These are phyloP conservation scores for Thinopyrum elongatum DNA, from an alignment of 176 grass and related monocot species.

Conservation along the genomic window DNA sequence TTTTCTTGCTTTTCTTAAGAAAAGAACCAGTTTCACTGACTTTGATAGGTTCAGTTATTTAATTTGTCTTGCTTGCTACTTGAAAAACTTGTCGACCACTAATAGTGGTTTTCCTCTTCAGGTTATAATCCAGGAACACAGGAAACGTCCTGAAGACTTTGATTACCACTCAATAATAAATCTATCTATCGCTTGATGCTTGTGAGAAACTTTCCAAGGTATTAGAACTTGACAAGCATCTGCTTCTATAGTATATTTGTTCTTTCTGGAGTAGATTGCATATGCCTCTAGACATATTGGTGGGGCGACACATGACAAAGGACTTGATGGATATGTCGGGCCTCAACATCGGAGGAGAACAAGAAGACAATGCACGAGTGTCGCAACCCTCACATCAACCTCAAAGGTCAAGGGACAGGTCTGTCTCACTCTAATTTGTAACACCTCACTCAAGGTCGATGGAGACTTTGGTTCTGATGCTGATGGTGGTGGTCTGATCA, in stretches of 20 bases:
- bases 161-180: conserved; percentile 91
- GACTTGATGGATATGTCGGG: too few species aligned
- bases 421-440: too few species aligned
- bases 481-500: too few species aligned
- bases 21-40: not conserved
- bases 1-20: not conserved
- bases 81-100: not conserved
- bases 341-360: too few species aligned
- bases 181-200: conserved; percentile 66
- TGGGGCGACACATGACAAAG: too few species aligned
- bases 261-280: not conserved
- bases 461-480: too few species aligned
- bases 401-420: too few species aligned
- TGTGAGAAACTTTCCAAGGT: conserved; percentile 98
- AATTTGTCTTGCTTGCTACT: conserved; percentile 4
- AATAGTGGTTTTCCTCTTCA: conserved; percentile 16
- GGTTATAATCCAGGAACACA: conserved; percentile 97
- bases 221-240: not conserved
- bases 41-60: conserved; percentile 18
- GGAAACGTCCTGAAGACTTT: conserved; percentile 76
- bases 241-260: not conserved
- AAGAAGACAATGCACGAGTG: too few species aligned
- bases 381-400: too few species aligned
- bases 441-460: too few species aligned
- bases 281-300: too few species aligned